phyloP scores from a whole-genome alignment of 768 basidiomycete genomes.

The button mushroom (Agaricus bisporus) region DNA sequence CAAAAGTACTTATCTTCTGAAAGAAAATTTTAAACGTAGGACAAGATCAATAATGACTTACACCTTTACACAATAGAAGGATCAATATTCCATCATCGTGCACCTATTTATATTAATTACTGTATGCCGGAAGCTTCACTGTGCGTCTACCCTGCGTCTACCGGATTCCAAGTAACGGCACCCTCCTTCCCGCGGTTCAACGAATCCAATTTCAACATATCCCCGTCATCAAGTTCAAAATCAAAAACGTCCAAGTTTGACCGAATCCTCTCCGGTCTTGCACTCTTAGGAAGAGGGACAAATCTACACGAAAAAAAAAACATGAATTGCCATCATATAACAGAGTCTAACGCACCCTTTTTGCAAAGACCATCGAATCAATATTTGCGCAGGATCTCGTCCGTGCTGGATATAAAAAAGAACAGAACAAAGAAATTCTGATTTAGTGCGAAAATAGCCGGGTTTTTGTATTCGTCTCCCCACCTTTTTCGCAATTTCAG shows the following conservation, averaged over 20 bases:
- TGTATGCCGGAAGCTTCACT: slow-evolving; percentile 14
- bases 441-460: not conserved
- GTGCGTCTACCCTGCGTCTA: slow-evolving; percentile 50
- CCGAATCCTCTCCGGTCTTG: slow-evolving; percentile 56
- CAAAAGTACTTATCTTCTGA: too few relatives aligned
- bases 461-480: slow-evolving; percentile 2
- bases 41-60: too few relatives aligned
- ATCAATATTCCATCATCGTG: too few relatives aligned
- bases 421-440: not conserved
- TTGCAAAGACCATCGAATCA: slow-evolving; percentile 89
- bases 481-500: slow-evolving; percentile 55
- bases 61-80: too few relatives aligned
- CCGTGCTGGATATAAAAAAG: slow-evolving; percentile 33
- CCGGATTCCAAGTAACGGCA: slow-evolving; percentile 78
- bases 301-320: slow-evolving; percentile 29
- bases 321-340: not conserved
- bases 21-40: too few relatives aligned
- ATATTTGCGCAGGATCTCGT: slow-evolving; percentile 68
- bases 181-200: slow-evolving; percentile 69
- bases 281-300: slow-evolving; percentile 76
- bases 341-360: slow-evolving; percentile 44
- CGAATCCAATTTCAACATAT: slow-evolving; percentile 59
- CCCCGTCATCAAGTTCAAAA: slow-evolving; percentile 59
- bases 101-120: not conserved
- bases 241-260: slow-evolving; percentile 71